Evolutionary conservation across 495 filamentous ascomycete species (phyloP), one percentile per base, ranked within the genome.

Genomic region (Hypomontagnella monticulosa): DNA sequence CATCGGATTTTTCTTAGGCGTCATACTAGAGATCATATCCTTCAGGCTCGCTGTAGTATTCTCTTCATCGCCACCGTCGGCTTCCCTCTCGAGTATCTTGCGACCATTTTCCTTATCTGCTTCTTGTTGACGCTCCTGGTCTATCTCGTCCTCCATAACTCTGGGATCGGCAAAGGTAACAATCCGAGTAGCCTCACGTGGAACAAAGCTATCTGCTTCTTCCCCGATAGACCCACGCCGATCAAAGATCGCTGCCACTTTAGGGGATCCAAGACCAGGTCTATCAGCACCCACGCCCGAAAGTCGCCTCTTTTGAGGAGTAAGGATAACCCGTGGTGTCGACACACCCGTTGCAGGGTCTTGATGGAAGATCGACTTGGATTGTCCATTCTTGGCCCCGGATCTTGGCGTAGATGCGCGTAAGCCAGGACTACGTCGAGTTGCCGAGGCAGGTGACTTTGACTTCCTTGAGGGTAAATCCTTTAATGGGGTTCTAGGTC

Each of bases 201-300:
- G 85, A 47, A 85, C 75, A 68, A 95, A 94, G 6, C 80, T 75
- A 4, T 79, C 77, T 9, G 89, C 84, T 12, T 80, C 79, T 50
- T 93, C 87, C 23, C 87, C 85, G 57, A 96, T 88, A 5, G 90
- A 92, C 40, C 79, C 83, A 41, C 92, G 85, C 48, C 87, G 85
- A 44, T 92, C 90, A 33, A 95, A 84, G 19, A 93, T 83, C 18
- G 85, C 89, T 11, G 89, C 84, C 33, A 96, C 85, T 12, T 83
- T 85, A 6, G 92, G 92, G 3, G 92, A 96, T 16, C 92, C 92
- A 49, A 95, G 84, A 4, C 91, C 91, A 63, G 85, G 79, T 58
- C 84, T 86, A 66, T 93, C 91, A 65, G 88, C 87, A 9, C 91
- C 92, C 58, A 93, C 71, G 3, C 91, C 92, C 4, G 89, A 91